Evolutionary conservation across 1,284 basidiomycete species (phyloP).

Genomic region (Ganoderma sp.): DNA sequence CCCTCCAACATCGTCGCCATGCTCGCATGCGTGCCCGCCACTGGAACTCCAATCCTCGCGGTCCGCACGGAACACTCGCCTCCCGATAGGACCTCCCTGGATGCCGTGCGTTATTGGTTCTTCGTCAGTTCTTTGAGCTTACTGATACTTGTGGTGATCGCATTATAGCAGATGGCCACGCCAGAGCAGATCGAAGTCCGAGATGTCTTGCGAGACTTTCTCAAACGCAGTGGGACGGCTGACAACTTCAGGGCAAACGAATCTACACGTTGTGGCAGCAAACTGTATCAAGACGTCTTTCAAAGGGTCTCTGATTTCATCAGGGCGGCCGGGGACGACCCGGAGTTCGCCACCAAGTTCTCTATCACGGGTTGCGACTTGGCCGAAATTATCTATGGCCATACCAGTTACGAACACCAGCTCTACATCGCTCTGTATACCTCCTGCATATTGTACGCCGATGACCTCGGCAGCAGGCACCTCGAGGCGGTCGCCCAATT

Average conservation of each 20-base stretch:
- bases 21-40: too few species aligned
- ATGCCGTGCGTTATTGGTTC: too few species aligned
- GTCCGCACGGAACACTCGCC: too few species aligned
- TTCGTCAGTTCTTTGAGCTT: too few species aligned
- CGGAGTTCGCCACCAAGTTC: not conserved
- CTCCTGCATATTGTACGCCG: slow-evolving; percentile 18
- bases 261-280: too few species aligned
- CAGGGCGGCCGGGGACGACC: not conserved
- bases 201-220: not conserved
- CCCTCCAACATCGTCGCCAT: too few species aligned
- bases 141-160: too few species aligned
- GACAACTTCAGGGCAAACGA: too few species aligned
- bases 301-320: not conserved
- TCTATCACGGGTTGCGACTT: slow-evolving; percentile 14
- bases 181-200: not conserved
- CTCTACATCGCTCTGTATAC: slow-evolving; percentile 21
- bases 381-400: slow-evolving; percentile 17
- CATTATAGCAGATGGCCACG: too few species aligned
- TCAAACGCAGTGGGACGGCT: not conserved
- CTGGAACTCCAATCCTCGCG: too few species aligned
- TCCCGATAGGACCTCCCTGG: too few species aligned
- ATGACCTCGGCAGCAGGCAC: slow-evolving; percentile 11
- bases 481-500: slow-evolving; percentile 17
- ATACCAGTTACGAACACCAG: slow-evolving; percentile 13
- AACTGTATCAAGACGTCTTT: not conserved